phyloP scores from a whole-genome alignment of 2,329 filamentous ascomycete genomes.

The Coniochaeta sp. region DNA sequence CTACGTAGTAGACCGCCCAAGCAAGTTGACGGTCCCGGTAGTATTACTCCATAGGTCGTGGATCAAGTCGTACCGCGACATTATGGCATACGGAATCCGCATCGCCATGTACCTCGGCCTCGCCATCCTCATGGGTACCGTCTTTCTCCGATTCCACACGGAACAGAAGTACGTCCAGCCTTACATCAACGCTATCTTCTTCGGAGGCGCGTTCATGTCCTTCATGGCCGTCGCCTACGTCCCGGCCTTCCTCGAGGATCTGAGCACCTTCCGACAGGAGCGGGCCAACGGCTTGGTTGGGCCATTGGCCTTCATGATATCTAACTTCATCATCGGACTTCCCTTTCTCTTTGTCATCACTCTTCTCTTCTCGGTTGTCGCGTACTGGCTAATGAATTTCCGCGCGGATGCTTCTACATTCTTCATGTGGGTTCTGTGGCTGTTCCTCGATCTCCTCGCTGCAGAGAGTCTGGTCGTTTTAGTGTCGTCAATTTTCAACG shows the following conservation, averaged over 20 bases:
- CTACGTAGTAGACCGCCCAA: slow-evolving; percentile 9
- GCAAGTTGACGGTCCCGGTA: slow-evolving; percentile 35
- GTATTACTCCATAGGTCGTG: slow-evolving; percentile 71
- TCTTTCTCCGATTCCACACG: slow-evolving; percentile 67
- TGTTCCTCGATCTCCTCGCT: slow-evolving; percentile 76
- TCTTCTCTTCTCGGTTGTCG: slow-evolving; percentile 65
- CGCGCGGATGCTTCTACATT: slow-evolving; percentile 57
- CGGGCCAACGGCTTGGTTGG: slow-evolving; percentile 76
- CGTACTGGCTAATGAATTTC: slow-evolving; percentile 78
- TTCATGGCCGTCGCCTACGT: slow-evolving; percentile 84
- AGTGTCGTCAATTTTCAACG: slow-evolving; percentile 63
- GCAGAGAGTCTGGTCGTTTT: slow-evolving; percentile 79
- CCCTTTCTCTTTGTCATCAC: slow-evolving; percentile 77
- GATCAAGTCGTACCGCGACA: slow-evolving; percentile 77
- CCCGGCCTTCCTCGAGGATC: slow-evolving; percentile 75
- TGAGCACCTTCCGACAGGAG: slow-evolving; percentile 66
- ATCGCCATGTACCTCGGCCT: slow-evolving; percentile 71
- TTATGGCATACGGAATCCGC: slow-evolving; percentile 77
- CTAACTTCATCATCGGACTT: slow-evolving; percentile 77
- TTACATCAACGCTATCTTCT: slow-evolving; percentile 77
- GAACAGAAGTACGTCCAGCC: slow-evolving; percentile 69
- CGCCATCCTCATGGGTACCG: slow-evolving; percentile 81
- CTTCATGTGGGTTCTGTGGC: slow-evolving; percentile 74
- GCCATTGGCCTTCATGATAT: slow-evolving; percentile 61
- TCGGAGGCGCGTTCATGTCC: slow-evolving; percentile 67